Base-by-base conservation (phyloP, 306 rosid genomes). In the Vachellia pachyceras region DNA sequence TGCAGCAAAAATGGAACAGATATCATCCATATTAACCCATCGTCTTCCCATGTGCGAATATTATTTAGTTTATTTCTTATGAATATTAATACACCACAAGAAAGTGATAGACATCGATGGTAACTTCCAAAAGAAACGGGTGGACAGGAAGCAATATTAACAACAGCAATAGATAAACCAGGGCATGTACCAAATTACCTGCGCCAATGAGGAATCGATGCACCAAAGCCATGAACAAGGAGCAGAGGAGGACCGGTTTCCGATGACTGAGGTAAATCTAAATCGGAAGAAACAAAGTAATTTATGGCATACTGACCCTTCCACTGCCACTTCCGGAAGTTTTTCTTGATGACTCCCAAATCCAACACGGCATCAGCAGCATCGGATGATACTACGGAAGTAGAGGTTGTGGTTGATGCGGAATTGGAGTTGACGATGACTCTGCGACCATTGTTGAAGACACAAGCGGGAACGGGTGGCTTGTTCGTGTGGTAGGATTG, bases 181-280 rank as follows among this genome's bases (percentile, higher is more conserved):
- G 45, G 14, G 29, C 9, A 50, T 12, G 20, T 13, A 46, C 44
- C 17, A 67, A 78, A 9, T 72, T 76, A 92, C 98, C 97, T 89
- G 79, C 98, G 97, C 98, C 98, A 91, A 78, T 95, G 98, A 79
- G 89, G 90, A 85, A 95, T 84, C 60, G 98, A 95, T 52, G 98
- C 98, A 81, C 98, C 98, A 44, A 95, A 95, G 58, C 98, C 98
- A 84, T 92, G 98, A 63, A 95, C 93, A 77, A 95, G 94, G 79
- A 95, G 94, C 35, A 92, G 6, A 82, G 97, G 90, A 79, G 95
- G 86, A 12, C 73, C 77, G 36, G 77, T 54, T 55, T 20, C 35
- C 10, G 14, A 68, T 6, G 44, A 15, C 45, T 17, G 47, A 37
- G 82, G 45, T 35, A 86, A 80, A 40, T 84, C 82, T 17, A 83